Evolutionary conservation across 768 basidiomycete species (phyloP).

Genomic region (Naganishia antarctica): DNA sequence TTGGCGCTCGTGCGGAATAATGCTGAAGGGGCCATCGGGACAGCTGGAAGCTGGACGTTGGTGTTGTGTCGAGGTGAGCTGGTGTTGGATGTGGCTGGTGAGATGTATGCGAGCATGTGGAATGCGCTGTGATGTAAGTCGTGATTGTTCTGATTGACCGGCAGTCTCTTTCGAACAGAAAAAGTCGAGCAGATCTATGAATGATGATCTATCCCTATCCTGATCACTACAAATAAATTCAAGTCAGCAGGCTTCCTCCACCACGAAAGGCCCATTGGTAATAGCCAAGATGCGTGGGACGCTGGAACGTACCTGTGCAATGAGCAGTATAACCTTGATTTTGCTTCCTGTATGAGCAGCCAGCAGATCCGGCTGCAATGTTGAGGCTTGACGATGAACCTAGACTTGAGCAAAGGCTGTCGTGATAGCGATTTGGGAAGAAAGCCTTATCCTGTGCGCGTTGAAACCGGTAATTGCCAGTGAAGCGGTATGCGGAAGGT

Average conservation of each 20-base stretch:
- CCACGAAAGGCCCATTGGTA: neutral
- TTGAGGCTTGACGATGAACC: neutral
- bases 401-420: neutral
- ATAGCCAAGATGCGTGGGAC: neutral
- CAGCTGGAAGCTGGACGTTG: slow-evolving; percentile 9
- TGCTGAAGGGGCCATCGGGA: slow-evolving; percentile 1
- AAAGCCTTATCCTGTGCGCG: neutral
- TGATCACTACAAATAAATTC: neutral
- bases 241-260: neutral
- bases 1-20: slow-evolving; percentile 3
- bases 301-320: neutral
- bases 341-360: neutral
- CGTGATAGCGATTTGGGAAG: slow-evolving; percentile 4
- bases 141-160: neutral
- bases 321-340: neutral
- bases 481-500: slow-evolving; percentile 14
- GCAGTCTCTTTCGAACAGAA: neutral
- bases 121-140: neutral
- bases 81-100: slow-evolving; percentile 14
- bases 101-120: slow-evolving; percentile 24
- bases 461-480: neutral
- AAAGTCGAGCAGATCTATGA: neutral
- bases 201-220: neutral
- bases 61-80: slow-evolving; percentile 15
- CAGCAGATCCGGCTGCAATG: neutral